Percentiles rank a stretch among this genome's conserved stretches.
Evolutionary conservation across 441 rosid genomes (phyloP).

Genomic region (Croton laevigatus): DNA sequence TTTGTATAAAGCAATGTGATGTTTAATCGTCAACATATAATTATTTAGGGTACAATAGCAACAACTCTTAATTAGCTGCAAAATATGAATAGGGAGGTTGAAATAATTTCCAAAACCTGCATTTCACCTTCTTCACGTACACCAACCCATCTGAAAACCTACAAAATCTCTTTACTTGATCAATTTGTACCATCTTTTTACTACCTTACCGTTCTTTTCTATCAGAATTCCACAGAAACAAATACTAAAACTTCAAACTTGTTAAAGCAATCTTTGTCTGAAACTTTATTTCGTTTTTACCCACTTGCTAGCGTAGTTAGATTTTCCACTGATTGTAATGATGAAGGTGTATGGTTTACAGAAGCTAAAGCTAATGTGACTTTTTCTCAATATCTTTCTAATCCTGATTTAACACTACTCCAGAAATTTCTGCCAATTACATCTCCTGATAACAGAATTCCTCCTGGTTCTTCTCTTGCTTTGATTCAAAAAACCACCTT

Average conservation of each 20-base stretch:
- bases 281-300: slow-evolving; percentile 25
- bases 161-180: slow-evolving; percentile 25
- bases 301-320: slow-evolving; percentile 23
- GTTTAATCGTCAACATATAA: too few species aligned
- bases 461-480: background rate
- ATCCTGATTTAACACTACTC: background rate
- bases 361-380: slow-evolving; percentile 20
- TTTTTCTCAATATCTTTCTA: background rate
- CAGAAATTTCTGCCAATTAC: background rate
- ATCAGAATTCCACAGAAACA: background rate
- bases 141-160: slow-evolving; percentile 10
- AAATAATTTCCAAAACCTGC: slow-evolving; percentile 19
- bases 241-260: background rate
- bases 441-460: background rate
- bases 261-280: slow-evolving; percentile 25
- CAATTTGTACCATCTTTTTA: slow-evolving; percentile 16
- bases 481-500: slow-evolving; percentile 18
- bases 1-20: too few species aligned
- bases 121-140: slow-evolving; percentile 22
- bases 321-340: slow-evolving; percentile 22
- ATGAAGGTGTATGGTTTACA: slow-evolving; percentile 24
- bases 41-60: too few species aligned
- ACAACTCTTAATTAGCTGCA: too few species aligned
- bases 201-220: slow-evolving; percentile 6
- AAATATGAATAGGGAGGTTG: slow-evolving; percentile 10